These are phyloP conservation scores for Penicillium italicum DNA, from an alignment of 2,329 filamentous ascomycete species.

Conservation along the genomic window DNA sequence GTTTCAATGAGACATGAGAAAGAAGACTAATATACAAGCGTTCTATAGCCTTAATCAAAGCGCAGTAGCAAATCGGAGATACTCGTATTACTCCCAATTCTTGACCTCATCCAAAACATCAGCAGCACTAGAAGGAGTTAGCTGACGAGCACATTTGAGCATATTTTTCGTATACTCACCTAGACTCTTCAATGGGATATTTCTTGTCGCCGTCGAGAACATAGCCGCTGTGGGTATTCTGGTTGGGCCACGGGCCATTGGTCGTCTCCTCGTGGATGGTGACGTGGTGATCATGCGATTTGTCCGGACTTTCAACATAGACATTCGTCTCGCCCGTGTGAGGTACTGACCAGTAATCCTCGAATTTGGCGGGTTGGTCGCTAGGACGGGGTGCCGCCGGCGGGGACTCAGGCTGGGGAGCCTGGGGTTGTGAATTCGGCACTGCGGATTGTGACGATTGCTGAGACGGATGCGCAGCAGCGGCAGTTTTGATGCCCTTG, in stretches of 20 bases:
- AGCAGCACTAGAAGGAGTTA: slow-evolving; percentile 5
- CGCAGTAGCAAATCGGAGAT: neutral
- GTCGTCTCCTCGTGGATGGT: slow-evolving; percentile 1
- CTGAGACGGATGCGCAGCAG: neutral
- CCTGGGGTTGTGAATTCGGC: neutral
- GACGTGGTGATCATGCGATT: neutral
- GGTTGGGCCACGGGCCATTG: slow-evolving; percentile 11
- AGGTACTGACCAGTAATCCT: slow-evolving; percentile 8
- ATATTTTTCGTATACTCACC: slow-evolving; percentile 7
- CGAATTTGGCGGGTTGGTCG: neutral
- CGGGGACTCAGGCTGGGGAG: neutral
- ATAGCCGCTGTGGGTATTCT: slow-evolving; percentile 13
- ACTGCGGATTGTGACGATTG: neutral
- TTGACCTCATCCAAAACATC: slow-evolving; percentile 14
- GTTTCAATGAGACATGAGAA: neutral
- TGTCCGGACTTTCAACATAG: neutral
- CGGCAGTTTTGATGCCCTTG: neutral
- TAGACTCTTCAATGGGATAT: neutral
- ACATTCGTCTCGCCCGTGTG: neutral
- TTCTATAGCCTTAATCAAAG: neutral
- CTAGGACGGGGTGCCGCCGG: neutral
- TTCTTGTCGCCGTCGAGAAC: neutral
- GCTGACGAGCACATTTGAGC: neutral
- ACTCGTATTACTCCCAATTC: slow-evolving; percentile 15
- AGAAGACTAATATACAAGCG: slow-evolving; percentile 18